Evolutionary conservation across 2,329 filamentous ascomycete species (phyloP).

Genomic region (Orbilia blumenaviensis): DNA sequence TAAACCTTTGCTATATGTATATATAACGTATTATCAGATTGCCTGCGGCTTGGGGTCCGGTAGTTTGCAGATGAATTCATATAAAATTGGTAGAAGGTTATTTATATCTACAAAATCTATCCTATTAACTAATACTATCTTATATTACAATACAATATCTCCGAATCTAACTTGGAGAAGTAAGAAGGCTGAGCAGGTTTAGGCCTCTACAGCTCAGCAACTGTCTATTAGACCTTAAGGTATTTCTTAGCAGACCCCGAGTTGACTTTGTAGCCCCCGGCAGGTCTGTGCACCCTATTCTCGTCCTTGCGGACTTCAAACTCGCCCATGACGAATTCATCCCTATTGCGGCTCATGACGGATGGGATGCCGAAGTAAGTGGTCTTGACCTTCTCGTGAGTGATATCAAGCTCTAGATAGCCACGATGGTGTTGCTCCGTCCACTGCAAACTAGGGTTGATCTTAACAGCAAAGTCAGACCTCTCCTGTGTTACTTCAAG

Average conservation of each 20-base stretch:
- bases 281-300: conserved; percentile 68
- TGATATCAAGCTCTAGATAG: conserved; percentile 73
- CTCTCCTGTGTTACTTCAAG: conserved; percentile 65
- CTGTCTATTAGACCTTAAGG: background rate
- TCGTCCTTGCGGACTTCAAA: conserved; percentile 73
- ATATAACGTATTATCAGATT: too few relatives aligned
- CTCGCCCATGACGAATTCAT: conserved; percentile 74
- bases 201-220: too few relatives aligned
- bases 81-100: too few relatives aligned
- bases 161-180: too few relatives aligned
- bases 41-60: too few relatives aligned
- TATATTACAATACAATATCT: too few relatives aligned
- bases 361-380: conserved; percentile 73
- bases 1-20: too few relatives aligned
- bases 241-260: conserved; percentile 60
- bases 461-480: conserved; percentile 63
- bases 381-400: conserved; percentile 69
- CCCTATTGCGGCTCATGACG: conserved; percentile 68
- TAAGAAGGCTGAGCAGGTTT: too few relatives aligned
- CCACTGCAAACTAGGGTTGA: conserved; percentile 75
- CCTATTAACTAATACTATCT: too few relatives aligned
- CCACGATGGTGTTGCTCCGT: conserved; percentile 77
- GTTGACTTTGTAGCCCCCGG: conserved; percentile 65
- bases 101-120: too few relatives aligned
- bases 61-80: too few relatives aligned